phyloP scores from a whole-genome alignment of 495 filamentous ascomycete genomes.

The Astrothelium subdiscretum region DNA sequence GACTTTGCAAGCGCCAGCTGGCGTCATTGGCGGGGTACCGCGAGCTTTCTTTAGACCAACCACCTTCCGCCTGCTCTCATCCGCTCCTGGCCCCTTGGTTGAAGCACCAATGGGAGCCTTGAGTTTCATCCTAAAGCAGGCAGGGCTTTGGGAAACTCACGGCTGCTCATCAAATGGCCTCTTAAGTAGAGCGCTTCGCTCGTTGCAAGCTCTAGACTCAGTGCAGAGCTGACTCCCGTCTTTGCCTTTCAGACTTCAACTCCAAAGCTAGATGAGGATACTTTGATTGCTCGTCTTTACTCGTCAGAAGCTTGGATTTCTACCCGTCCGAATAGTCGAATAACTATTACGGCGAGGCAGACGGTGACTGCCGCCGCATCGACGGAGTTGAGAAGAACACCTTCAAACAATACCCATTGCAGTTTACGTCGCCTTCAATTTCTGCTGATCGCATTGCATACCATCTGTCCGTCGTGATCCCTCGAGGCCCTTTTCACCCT shows the following conservation, averaged over 20 bases:
- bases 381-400: too few relatives aligned
- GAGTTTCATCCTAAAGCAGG: neutral
- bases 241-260: neutral
- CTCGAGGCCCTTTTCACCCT: neutral
- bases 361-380: neutral
- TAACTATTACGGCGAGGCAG: neutral
- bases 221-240: neutral
- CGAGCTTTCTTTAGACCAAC: neutral
- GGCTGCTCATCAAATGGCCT: neutral
- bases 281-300: neutral
- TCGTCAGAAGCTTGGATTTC: neutral
- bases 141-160: neutral
- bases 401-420: neutral
- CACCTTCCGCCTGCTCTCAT: neutral
- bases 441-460: too few relatives aligned
- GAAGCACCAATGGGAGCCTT: neutral
- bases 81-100: neutral
- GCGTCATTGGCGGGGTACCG: neutral
- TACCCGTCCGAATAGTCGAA: too few relatives aligned
- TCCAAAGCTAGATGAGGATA: neutral
- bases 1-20: neutral
- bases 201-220: neutral
- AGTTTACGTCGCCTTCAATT: neutral
- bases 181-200: slow-evolving; percentile 1
- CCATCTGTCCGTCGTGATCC: neutral